phyloP scores from a whole-genome alignment of 306 rosid species.

The Sesbania bispinosa region DNA sequence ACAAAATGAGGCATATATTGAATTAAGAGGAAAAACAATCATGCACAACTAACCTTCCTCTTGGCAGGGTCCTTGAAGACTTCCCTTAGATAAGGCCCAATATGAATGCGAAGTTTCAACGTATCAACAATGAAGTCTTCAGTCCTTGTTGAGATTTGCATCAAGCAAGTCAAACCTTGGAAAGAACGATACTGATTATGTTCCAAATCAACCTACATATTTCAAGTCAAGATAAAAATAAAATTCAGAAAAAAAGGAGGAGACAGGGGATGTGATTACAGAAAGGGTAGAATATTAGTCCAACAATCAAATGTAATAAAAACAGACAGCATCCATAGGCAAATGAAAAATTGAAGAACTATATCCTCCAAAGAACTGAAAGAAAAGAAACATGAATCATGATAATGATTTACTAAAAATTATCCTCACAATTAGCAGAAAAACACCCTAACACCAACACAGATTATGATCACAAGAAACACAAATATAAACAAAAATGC shows the following conservation, averaged over 20 bases:
- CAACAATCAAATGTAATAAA: background rate
- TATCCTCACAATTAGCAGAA: background rate
- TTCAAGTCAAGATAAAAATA: constrained; percentile 1
- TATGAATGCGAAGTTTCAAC: constrained; percentile 74
- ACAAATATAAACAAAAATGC: background rate
- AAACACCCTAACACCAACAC: background rate
- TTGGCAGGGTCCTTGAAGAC: constrained; percentile 87
- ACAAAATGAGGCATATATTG: background rate
- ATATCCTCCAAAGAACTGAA: background rate
- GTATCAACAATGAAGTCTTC: constrained; percentile 94
- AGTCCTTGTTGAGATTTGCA: constrained; percentile 92
- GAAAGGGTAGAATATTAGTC: background rate
- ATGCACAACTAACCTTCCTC: constrained; percentile 62
- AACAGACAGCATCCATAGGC: background rate
- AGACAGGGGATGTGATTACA: background rate
- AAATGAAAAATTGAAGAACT: background rate
- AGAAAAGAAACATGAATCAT: background rate
- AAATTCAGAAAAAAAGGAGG: constrained; percentile 9
- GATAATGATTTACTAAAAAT: background rate
- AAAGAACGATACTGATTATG: constrained; percentile 94
- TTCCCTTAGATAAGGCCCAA: constrained; percentile 91
- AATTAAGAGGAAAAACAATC: background rate
- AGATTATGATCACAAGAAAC: constrained; percentile 11
- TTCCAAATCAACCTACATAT: constrained; percentile 84
- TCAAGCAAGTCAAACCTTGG: constrained; percentile 95